phyloP scores from a whole-genome alignment of 164 flowering plant species.

The Macadamia tetraphylla region DNA sequence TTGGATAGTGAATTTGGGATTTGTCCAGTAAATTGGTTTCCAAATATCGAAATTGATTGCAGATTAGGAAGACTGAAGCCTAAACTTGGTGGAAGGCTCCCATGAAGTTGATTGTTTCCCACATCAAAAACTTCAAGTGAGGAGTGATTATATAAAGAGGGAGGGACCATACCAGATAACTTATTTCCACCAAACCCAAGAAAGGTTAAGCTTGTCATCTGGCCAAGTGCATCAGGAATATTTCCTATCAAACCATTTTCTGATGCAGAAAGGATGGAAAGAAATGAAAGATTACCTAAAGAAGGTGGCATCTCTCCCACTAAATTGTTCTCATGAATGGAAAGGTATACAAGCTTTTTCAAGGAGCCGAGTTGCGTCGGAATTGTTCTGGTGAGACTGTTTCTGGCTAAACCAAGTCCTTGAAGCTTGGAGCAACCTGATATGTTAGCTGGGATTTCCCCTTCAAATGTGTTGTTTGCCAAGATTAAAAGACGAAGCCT shows the following conservation, averaged over 20 bases:
- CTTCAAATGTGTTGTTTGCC: conserved; percentile 3
- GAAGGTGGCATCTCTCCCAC: conserved; percentile 4
- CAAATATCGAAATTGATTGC: background rate
- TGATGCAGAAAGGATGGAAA: background rate
- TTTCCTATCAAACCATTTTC: background rate
- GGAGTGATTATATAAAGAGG: background rate
- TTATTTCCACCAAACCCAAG: too few relatives aligned
- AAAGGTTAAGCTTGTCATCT: too few relatives aligned
- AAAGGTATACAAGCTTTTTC: background rate
- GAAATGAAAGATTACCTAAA: conserved; percentile 1
- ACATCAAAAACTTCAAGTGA: background rate
- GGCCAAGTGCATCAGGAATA: background rate
- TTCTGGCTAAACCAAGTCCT: too few relatives aligned
- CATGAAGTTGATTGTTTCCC: background rate
- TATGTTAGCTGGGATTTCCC: conserved; percentile 4
- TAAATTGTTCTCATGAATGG: background rate
- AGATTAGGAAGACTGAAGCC: background rate
- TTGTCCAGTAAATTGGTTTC: background rate
- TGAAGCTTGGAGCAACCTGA: too few relatives aligned
- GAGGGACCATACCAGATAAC: too few relatives aligned
- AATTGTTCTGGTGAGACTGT: background rate
- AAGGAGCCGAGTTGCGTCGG: background rate
- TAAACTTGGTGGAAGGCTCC: background rate
- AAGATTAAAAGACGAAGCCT: too few relatives aligned
- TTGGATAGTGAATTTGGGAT: background rate